Evolutionary conservation across 2,329 filamentous ascomycete genomes (phyloP), one percentile per base, ranked within the genome.

Genomic region (Aspergillus sp.): DNA sequence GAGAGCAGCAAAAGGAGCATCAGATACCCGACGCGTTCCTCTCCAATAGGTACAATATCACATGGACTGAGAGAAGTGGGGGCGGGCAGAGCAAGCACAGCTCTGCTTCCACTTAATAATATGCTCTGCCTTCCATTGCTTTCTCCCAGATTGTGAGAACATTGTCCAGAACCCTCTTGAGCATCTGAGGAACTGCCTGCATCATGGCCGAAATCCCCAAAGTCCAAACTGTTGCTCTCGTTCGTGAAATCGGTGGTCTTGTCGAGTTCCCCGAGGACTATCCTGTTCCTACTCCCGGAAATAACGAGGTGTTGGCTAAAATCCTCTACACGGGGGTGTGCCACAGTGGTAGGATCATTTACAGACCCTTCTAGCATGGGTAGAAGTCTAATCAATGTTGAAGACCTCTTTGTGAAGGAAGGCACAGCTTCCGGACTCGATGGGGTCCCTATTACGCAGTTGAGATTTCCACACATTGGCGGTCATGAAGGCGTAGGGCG

Each of bases 261-360:
- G 74, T 79, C 22, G 72, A 77, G 48, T 76, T 78, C 57, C 67
- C 71, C 38, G 63, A 72, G 32, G 68, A 75, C 49, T 79, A 79
- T 53, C 76, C 76, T 6, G 76, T 80, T 13, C 71, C 73, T 24
- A 65, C 56, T 3, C 74, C 75, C 0, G 67, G 71, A 4, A 62
- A 67, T 20, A 74, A 78, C 48, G 77, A 80, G 66, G 75, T 79
- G 13, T 63, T 79, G 11, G 77, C 76, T 24, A 75, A 78, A 53
- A 74, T 79, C 2, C 70, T 80, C 26, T 79, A 78, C 57, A 76
- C 70, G 0, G 77, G 77, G 1, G 76, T 79, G 26, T 79, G 77
- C 44, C 76, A 78, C 54, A 78, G 75, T 58, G 76, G 76, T 26
- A 26, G 13, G 42, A 8, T 30, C n/a, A 9, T 17, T 3, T 36